Percentiles rank a stretch among this genome's conserved stretches.
phyloP scores from a whole-genome alignment of 495 filamentous ascomycete genomes.

The Xylaria castorea region DNA sequence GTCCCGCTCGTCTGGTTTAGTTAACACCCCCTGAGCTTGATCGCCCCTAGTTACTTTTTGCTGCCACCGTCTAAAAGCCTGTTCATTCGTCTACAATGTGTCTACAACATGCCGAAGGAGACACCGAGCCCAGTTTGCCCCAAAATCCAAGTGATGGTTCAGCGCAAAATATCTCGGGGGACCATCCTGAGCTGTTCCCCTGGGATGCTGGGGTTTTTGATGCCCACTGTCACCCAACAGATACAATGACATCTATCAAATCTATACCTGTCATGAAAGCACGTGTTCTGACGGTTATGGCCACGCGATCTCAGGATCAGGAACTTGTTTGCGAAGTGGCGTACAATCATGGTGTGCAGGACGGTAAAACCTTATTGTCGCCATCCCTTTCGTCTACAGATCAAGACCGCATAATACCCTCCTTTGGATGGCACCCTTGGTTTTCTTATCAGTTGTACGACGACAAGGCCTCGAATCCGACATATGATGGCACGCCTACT shows the following conservation, averaged over 20 bases:
- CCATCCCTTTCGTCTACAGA: slow-evolving; percentile 16
- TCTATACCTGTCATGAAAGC: slow-evolving; percentile 79
- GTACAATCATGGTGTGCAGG: slow-evolving; percentile 45
- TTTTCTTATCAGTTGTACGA: slow-evolving; percentile 89
- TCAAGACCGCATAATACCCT: slow-evolving; percentile 65
- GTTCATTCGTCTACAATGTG: slow-evolving; percentile 7
- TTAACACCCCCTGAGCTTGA: neutral
- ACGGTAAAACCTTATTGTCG: slow-evolving; percentile 27
- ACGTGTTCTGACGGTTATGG: slow-evolving; percentile 82
- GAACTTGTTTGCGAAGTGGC: slow-evolving; percentile 77
- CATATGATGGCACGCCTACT: slow-evolving; percentile 44
- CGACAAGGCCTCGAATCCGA: slow-evolving; percentile 52
- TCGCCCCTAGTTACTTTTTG: neutral
- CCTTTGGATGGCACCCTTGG: slow-evolving; percentile 99
- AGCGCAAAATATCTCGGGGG: slow-evolving; percentile 18
- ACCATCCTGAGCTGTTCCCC: slow-evolving; percentile 59
- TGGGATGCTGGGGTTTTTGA: slow-evolving; percentile 89
- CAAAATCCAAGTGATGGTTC: neutral
- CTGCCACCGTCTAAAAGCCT: neutral
- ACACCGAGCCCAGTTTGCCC: neutral
- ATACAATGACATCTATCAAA: slow-evolving; percentile 78
- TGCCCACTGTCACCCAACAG: slow-evolving; percentile 98
- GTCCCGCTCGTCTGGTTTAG: neutral
- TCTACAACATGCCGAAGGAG: slow-evolving; percentile 16
- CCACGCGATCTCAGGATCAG: slow-evolving; percentile 87